Conservation (phyloP, 129 eudicot species). For the Pittosporum tobira region DNA sequence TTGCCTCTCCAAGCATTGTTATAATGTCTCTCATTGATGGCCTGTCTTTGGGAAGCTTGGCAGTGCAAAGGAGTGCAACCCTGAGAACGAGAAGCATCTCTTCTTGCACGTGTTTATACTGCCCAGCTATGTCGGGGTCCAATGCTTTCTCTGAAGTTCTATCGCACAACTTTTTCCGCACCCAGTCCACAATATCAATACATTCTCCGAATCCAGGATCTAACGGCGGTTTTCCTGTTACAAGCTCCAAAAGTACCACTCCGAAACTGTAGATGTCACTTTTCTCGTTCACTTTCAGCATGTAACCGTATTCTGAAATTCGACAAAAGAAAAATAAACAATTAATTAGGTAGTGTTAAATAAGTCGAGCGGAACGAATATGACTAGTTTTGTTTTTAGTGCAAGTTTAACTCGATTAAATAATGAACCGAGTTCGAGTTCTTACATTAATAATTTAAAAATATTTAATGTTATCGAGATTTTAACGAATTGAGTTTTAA, state of each 20-base stretch:
- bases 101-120: conserved; percentile 62
- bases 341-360: too few species aligned
- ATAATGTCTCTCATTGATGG: conserved; percentile 68
- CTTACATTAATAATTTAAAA: too few species aligned
- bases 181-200: conserved; percentile 57
- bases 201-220: conserved; percentile 50
- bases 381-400: too few species aligned
- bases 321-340: neutral
- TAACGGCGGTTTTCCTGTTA: conserved; percentile 48
- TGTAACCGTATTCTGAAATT: conserved; percentile 56
- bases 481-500: too few species aligned
- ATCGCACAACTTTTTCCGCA: conserved; percentile 29
- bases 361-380: too few species aligned
- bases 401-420: too few species aligned
- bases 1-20: conserved; percentile 71
- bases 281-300: conserved; percentile 58
- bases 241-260: conserved; percentile 52
- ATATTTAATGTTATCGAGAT: too few species aligned
- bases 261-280: conserved; percentile 67
- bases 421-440: too few species aligned
- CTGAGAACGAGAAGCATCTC: conserved; percentile 61
- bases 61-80: conserved; percentile 60
- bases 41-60: conserved; percentile 58
- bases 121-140: conserved; percentile 43
- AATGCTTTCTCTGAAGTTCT: conserved; percentile 30